Base-by-base conservation (phyloP, 441 rosid species). In the Codiaeum variegatum region DNA sequence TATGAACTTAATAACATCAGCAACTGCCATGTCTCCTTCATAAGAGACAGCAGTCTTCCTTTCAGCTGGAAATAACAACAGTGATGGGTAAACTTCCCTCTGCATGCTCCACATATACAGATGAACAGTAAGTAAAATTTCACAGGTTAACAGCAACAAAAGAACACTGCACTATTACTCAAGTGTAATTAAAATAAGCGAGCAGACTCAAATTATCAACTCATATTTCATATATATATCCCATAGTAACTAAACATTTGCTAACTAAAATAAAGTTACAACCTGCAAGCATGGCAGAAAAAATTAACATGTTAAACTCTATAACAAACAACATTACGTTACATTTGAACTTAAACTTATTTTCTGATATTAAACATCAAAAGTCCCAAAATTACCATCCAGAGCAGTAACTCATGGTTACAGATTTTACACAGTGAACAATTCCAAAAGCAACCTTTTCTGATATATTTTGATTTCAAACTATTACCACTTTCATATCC, bases 1-100 rank as follows among this genome's bases (percentile, higher is more conserved):
- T 74, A 95, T 81, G 83, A 95, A 95, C 78, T 86, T 82, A 55
- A 88, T 79, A 76, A 95, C 72, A 81, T 88, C 87, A 76, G 89
- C 77, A 42, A 95, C 93, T 49, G 91, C 80, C 59, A 83, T 75
- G 74, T 89, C 91, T 73, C 99, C 99, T 67, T 84, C 80, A 79
- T 86, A 95, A 49, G 88, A 73, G 72, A 89, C 52, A 52, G 84
- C 81, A 38, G 78, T 76, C 83, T 87, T 87, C 66, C 83, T 83
- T 77, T 87, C 91, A n/a, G 92, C 91, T 49, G 98, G 99, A 85
- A 92, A 92, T 60, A 95, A 78, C 75, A 90, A 64, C 75, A 95
- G 81, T 79, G 92, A 65, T 66, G 99, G 99, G 88, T 86, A 95
- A 62, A 85, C 85, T 77, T 91, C 97, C 78, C 91, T 86, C 98